These are phyloP conservation scores for Magnolia sinica DNA, from an alignment of 164 flowering plant species.

Conservation along the genomic window DNA sequence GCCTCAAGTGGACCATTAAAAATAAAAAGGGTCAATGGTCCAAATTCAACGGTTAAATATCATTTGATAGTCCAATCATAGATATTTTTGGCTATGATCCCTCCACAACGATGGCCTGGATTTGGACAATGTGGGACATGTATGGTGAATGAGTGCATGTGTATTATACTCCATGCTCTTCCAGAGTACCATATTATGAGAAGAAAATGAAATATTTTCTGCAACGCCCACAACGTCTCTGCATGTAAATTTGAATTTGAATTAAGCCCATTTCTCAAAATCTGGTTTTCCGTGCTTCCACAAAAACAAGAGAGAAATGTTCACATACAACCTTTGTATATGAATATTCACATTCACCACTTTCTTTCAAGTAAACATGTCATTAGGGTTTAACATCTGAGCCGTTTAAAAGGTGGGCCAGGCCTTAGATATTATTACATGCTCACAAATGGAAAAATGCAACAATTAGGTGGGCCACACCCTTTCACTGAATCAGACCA, in stretches of 20 bases:
- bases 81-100: too few species aligned
- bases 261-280: conserved; percentile 30
- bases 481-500: neutral
- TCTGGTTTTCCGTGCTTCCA: conserved; percentile 24
- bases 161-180: neutral
- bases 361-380: too few species aligned
- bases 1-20: too few species aligned
- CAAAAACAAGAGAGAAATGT: neutral
- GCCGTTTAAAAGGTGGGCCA: too few species aligned
- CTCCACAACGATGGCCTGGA: neutral
- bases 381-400: too few species aligned
- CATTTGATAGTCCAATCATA: too few species aligned
- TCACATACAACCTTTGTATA: neutral
- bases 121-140: neutral
- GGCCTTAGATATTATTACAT: too few species aligned
- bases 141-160: neutral
- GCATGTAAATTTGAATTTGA: conserved; percentile 15
- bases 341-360: neutral
- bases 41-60: too few species aligned
- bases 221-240: conserved; percentile 9
- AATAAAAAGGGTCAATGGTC: too few species aligned
- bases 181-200: neutral
- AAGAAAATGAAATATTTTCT: neutral
- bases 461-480: neutral
- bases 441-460: neutral